These are phyloP conservation scores for Rhodamnia rubescens DNA, from an alignment of 345 rosid species.

Conservation along the genomic window DNA sequence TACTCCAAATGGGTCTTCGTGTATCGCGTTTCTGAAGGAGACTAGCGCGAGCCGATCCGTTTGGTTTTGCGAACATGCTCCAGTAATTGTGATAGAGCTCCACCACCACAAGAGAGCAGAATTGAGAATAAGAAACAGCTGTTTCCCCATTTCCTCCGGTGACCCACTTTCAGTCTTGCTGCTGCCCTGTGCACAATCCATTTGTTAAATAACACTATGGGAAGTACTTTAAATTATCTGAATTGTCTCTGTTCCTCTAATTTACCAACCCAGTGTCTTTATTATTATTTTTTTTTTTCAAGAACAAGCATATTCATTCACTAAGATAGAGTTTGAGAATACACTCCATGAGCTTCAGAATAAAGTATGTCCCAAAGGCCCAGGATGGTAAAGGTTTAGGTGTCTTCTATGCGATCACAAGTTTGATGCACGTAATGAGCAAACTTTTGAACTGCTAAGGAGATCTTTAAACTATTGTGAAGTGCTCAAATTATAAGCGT, in stretches of 20 bases:
- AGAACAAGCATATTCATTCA: too few relatives aligned
- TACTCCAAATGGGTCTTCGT: background rate
- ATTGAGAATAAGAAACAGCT: background rate
- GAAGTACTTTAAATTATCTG: background rate
- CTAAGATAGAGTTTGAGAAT: too few relatives aligned
- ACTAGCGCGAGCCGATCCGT: background rate
- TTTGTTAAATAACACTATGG: background rate
- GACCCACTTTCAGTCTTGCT: background rate
- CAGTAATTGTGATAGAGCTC: background rate
- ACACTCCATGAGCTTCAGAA: too few relatives aligned
- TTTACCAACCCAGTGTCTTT: background rate
- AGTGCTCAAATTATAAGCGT: too few relatives aligned
- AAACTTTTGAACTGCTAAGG: too few relatives aligned
- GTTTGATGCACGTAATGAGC: too few relatives aligned
- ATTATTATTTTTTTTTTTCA: too few relatives aligned
- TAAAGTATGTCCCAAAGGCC: too few relatives aligned
- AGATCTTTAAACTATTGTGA: too few relatives aligned
- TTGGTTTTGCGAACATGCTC: background rate
- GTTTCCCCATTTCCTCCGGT: background rate
- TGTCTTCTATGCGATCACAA: too few relatives aligned
- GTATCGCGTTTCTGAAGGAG: background rate
- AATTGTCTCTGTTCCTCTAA: background rate
- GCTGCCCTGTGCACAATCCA: background rate
- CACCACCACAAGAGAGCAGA: background rate
- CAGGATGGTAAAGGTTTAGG: too few relatives aligned